Percentiles rank a stretch among this genome's conserved stretches.
These are phyloP conservation scores for Zalerion maritima DNA, from an alignment of 495 filamentous ascomycete genomes.

Conservation along the genomic window DNA sequence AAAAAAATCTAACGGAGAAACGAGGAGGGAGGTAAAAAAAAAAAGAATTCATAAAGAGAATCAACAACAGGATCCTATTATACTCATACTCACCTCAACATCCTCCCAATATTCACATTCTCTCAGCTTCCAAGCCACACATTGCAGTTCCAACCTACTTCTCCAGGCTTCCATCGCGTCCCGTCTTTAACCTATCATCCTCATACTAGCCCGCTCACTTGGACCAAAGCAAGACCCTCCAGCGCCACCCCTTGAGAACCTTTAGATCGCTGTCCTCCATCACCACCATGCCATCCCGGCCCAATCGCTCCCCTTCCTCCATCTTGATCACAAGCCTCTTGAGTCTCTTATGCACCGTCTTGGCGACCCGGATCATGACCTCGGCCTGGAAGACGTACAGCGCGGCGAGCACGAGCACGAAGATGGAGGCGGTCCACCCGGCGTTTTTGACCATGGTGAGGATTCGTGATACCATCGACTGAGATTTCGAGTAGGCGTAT, in stretches of 20 bases:
- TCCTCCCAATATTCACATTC: too few relatives aligned
- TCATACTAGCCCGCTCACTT: too few relatives aligned
- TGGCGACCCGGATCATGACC: conserved; percentile 27
- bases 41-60: too few relatives aligned
- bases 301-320: conserved; percentile 22
- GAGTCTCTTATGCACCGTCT: conserved; percentile 23
- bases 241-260: conserved; percentile 28
- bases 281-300: too few relatives aligned
- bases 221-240: conserved; percentile 29
- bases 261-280: conserved; percentile 26
- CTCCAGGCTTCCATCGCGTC: too few relatives aligned
- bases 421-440: conserved; percentile 23
- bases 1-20: too few relatives aligned
- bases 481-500: conserved; percentile 29
- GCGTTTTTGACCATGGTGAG: conserved; percentile 20
- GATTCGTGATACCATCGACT: conserved; percentile 25
- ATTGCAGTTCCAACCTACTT: too few relatives aligned
- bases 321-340: conserved; percentile 25
- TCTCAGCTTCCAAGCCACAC: too few relatives aligned
- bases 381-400: conserved; percentile 34
- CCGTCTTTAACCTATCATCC: too few relatives aligned
- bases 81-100: too few relatives aligned
- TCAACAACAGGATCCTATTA: too few relatives aligned
- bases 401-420: conserved; percentile 30
- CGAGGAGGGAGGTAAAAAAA: too few relatives aligned